A percentile compares a stretch with the other conserved stretches of the same genome.
Evolutionary conservation across 2,329 filamentous ascomycete genomes (phyloP).

Genomic region (Exophiala viscosa): DNA sequence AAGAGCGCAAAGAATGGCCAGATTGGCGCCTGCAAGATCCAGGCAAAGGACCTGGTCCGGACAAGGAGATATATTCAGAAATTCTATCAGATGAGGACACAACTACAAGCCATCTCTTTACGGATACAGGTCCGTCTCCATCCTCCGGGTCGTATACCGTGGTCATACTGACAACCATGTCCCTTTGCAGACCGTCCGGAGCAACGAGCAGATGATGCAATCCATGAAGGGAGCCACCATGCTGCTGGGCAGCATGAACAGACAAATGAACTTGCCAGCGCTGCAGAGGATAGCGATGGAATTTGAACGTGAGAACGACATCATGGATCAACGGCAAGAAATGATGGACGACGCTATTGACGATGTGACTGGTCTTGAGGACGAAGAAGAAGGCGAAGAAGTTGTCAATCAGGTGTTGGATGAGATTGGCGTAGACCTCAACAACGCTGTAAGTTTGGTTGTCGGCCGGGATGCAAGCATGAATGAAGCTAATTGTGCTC

Average conservation of each 20-base stretch:
- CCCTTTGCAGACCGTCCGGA: slow-evolving; percentile 77
- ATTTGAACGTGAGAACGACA: slow-evolving; percentile 97
- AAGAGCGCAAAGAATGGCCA: slow-evolving; percentile 97
- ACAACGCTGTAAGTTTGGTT: slow-evolving; percentile 69
- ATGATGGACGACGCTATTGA: slow-evolving; percentile 99
- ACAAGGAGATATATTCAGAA: slow-evolving; percentile 89
- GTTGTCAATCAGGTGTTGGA: slow-evolving; percentile 95
- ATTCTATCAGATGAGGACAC: slow-evolving; percentile 97
- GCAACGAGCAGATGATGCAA: slow-evolving; percentile 99
- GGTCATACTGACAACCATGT: not conserved
- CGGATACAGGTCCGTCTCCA: slow-evolving; percentile 70
- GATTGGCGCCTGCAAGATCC: slow-evolving; percentile 97
- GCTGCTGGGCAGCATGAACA: slow-evolving; percentile 93
- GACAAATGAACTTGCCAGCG: slow-evolving; percentile 93
- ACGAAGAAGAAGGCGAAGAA: slow-evolving; percentile 95
- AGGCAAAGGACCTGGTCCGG: slow-evolving; percentile 92
- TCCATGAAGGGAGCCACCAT: slow-evolving; percentile 97
- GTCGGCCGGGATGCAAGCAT: not conserved
- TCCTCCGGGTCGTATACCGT: not conserved
- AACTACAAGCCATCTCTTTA: slow-evolving; percentile 91
- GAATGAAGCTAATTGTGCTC: slow-evolving; percentile 21
- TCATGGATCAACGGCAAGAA: slow-evolving; percentile 98
- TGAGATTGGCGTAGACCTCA: slow-evolving; percentile 92
- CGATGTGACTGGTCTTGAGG: slow-evolving; percentile 84
- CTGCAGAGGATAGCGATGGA: slow-evolving; percentile 97